Evolutionary conservation across 2,329 filamentous ascomycete species (phyloP).

Genomic region (Eutypa lata): DNA sequence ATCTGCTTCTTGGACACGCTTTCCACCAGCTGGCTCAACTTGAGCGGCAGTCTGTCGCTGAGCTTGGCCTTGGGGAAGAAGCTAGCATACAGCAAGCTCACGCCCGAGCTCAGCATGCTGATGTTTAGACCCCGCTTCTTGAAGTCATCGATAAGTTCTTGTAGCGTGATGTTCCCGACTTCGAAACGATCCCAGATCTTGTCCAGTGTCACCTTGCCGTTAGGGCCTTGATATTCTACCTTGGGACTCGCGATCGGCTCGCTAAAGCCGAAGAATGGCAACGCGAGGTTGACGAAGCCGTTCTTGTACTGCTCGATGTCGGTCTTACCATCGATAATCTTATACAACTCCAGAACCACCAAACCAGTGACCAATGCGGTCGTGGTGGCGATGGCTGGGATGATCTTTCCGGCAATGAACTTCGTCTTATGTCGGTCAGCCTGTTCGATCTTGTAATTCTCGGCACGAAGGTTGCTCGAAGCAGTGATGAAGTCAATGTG

Average conservation of each 20-base stretch:
- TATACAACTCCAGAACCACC: constrained; percentile 90
- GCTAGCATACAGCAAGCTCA: constrained; percentile 88
- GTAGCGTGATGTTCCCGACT: constrained; percentile 78
- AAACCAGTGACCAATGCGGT: constrained; percentile 93
- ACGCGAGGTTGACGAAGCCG: constrained; percentile 91
- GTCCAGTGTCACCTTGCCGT: constrained; percentile 81
- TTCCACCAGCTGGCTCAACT: constrained; percentile 85
- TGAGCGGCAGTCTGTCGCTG: constrained; percentile 78
- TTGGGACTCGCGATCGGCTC: constrained; percentile 94
- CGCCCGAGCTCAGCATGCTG: constrained; percentile 95
- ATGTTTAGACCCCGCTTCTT: constrained; percentile 76
- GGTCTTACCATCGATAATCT: constrained; percentile 93
- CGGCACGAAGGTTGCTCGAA: constrained; percentile 90
- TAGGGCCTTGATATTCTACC: constrained; percentile 78
- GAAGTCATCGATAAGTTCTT: constrained; percentile 81
- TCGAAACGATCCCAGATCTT: constrained; percentile 99
- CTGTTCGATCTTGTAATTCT: constrained; percentile 95
- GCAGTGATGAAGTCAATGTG: constrained; percentile 99
- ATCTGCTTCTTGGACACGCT: constrained; percentile 89
- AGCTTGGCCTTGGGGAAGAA: constrained; percentile 81
- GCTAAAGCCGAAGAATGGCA: constrained; percentile 98
- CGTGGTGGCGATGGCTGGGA: constrained; percentile 95
- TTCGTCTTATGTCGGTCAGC: constrained; percentile 98
- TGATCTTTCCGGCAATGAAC: constrained; percentile 99
- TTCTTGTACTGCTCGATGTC: constrained; percentile 99